A percentile compares a stretch with the other conserved stretches of the same genome.
These are phyloP conservation scores for Hemileccinum rubropunctum DNA, from an alignment of 768 basidiomycete genomes.

Conservation along the genomic window DNA sequence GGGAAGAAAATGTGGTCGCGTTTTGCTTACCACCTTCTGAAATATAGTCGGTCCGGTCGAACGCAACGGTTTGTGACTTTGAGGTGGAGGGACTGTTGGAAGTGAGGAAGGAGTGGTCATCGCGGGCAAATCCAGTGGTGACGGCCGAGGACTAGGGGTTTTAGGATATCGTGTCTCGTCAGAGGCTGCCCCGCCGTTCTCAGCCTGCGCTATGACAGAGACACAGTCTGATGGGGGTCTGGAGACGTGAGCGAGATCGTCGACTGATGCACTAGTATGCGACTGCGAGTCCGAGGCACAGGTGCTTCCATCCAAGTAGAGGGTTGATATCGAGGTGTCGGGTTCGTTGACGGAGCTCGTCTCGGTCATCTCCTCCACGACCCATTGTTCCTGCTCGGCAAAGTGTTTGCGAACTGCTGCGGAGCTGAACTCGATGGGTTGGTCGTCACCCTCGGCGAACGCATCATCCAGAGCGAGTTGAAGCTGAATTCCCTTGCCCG, in stretches of 20 bases:
- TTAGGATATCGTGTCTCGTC: not conserved
- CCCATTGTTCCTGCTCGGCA: constrained; percentile 38
- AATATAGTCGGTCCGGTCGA: constrained; percentile 67
- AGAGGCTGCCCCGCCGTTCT: not conserved
- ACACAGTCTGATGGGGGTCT: constrained; percentile 33
- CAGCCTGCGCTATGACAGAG: constrained; percentile 8
- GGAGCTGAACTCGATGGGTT: constrained; percentile 52
- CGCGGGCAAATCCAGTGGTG: constrained; percentile 19
- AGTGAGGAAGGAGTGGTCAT: constrained; percentile 32
- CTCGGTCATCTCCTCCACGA: constrained; percentile 8
- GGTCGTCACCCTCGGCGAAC: constrained; percentile 57
- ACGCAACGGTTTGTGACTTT: constrained; percentile 43
- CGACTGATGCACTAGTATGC: constrained; percentile 19
- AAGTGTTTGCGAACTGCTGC: constrained; percentile 63
- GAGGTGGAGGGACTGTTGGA: constrained; percentile 19
- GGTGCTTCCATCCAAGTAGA: constrained; percentile 46
- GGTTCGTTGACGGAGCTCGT: constrained; percentile 32
- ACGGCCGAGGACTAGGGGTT: constrained; percentile 4
- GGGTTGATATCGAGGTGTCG: constrained; percentile 56
- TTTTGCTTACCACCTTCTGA: constrained; percentile 80
- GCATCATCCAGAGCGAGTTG: constrained; percentile 62
- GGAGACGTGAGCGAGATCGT: constrained; percentile 44
- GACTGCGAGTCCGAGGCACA: constrained; percentile 23
- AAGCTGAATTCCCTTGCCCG: constrained; percentile 22
- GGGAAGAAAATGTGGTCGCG: constrained; percentile 81